Evolutionary conservation across 805 yeast species (phyloP).

Genomic region (Hanseniaspora singularis): DNA sequence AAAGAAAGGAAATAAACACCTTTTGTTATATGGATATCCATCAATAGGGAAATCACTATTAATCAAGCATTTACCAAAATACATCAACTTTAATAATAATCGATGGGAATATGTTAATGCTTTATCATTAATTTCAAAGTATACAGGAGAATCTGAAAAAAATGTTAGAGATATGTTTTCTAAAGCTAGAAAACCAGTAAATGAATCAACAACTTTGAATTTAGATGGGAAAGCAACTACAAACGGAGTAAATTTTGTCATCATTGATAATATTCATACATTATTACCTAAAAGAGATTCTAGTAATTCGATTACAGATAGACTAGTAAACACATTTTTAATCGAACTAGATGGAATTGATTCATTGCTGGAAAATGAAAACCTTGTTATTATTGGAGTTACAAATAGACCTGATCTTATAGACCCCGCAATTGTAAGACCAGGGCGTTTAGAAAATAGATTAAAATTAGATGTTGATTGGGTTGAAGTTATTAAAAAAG

Average conservation of each 20-base stretch:
- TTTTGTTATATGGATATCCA: conserved; percentile 8
- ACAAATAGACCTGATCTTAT: conserved; percentile 92
- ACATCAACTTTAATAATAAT: background rate
- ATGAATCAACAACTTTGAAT: background rate
- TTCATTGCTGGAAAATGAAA: conserved; percentile 48
- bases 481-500: conserved; percentile 46
- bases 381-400: conserved; percentile 89
- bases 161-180: conserved; percentile 86
- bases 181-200: conserved; percentile 64
- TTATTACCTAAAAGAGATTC: conserved; percentile 97
- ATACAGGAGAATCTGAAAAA: conserved; percentile 42
- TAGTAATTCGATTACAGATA: conserved; percentile 92
- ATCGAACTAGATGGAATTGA: conserved; percentile 99
- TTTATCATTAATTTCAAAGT: conserved; percentile 7
- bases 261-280: conserved; percentile 93
- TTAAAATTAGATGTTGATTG: conserved; percentile 77
- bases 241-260: conserved; percentile 55
- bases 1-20: background rate
- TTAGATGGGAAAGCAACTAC: background rate
- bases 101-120: background rate
- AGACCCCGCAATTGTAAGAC: conserved; percentile 87
- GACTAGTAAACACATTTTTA: conserved; percentile 91
- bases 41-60: conserved; percentile 11
- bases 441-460: conserved; percentile 90
- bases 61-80: background rate